phyloP scores from a whole-genome alignment of 257 asterid species.

The Striga asiatica region DNA sequence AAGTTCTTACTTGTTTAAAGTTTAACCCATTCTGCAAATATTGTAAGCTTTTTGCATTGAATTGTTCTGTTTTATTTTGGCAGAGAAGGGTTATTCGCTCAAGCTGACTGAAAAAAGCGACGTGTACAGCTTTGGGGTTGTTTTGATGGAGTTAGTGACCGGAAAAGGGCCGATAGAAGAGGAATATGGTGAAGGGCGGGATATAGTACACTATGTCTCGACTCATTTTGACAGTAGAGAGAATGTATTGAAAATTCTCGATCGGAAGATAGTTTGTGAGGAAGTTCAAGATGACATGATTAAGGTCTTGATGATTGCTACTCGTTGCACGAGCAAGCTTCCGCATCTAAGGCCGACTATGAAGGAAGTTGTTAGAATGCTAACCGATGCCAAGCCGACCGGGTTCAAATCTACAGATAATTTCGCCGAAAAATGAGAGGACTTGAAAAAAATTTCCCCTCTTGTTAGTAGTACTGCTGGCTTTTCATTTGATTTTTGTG shows the following conservation, averaged over 20 bases:
- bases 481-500: too few species aligned
- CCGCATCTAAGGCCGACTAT: slow-evolving; percentile 77
- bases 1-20: slow-evolving; percentile 11
- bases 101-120: slow-evolving; percentile 76
- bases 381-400: too few species aligned
- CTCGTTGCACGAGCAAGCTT: slow-evolving; percentile 75
- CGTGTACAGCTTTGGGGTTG: slow-evolving; percentile 83
- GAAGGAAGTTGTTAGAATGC: slow-evolving; percentile 86
- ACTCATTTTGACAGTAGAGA: slow-evolving; percentile 45
- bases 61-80: background rate
- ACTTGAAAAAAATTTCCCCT: too few species aligned
- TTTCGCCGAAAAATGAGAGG: too few species aligned
- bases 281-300: slow-evolving; percentile 50
- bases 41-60: background rate
- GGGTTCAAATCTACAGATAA: too few species aligned
- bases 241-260: slow-evolving; percentile 45
- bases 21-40: background rate
- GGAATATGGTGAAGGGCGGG: slow-evolving; percentile 76
- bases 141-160: slow-evolving; percentile 64
- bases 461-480: too few species aligned
- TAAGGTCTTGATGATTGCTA: slow-evolving; percentile 63
- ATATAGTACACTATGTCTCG: slow-evolving; percentile 73
- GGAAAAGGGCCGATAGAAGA: slow-evolving; percentile 77
- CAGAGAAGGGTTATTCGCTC: slow-evolving; percentile 82
- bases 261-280: slow-evolving; percentile 39